Percentiles rank a stretch among this genome's conserved stretches.
Conservation (phyloP, 208 protist genomes). For the Wallacemonas sp. region DNA sequence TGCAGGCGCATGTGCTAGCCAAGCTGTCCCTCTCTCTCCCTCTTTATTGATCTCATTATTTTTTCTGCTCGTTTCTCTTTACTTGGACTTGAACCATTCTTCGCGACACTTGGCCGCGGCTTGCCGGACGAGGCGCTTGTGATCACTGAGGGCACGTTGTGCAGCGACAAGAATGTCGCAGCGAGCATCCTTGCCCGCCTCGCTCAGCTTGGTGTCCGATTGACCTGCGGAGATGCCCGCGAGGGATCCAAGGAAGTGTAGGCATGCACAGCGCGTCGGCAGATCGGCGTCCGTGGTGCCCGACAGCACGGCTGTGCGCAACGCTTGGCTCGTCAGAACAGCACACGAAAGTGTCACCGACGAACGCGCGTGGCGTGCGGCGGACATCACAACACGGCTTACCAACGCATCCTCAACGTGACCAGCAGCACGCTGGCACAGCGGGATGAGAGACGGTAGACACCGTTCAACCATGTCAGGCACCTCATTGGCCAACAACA, state of each 20-base stretch:
- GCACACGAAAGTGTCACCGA: slow-evolving; percentile 1
- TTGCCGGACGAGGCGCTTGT: slow-evolving; percentile 62
- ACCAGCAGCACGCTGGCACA: background rate
- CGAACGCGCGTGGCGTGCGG: slow-evolving; percentile 6
- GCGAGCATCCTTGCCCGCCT: slow-evolving; percentile 17
- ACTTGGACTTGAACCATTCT: slow-evolving; percentile 14
- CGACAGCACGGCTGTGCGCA: slow-evolving; percentile 11
- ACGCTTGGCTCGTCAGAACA: slow-evolving; percentile 10
- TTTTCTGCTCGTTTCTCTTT: no score
- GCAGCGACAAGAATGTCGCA: slow-evolving; percentile 37
- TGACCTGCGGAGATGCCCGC: background rate
- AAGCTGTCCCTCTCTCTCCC: no score
- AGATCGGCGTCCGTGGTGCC: slow-evolving; percentile 1
- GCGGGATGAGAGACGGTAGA: background rate
- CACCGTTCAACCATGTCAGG: background rate
- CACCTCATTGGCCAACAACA: background rate
- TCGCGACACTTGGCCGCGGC: slow-evolving; percentile 47
- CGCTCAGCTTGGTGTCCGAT: slow-evolving; percentile 13
- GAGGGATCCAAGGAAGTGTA: slow-evolving; percentile 23
- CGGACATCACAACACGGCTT: slow-evolving; percentile 23
- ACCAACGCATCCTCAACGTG: slow-evolving; percentile 1
- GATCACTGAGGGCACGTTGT: slow-evolving; percentile 43
- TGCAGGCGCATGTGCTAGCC: no score
- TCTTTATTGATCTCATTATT: no score
- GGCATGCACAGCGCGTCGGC: slow-evolving; percentile 21